These are phyloP conservation scores for Aspergillus fructus DNA, from an alignment of 2,329 filamentous ascomycete species.

Conservation along the genomic window DNA sequence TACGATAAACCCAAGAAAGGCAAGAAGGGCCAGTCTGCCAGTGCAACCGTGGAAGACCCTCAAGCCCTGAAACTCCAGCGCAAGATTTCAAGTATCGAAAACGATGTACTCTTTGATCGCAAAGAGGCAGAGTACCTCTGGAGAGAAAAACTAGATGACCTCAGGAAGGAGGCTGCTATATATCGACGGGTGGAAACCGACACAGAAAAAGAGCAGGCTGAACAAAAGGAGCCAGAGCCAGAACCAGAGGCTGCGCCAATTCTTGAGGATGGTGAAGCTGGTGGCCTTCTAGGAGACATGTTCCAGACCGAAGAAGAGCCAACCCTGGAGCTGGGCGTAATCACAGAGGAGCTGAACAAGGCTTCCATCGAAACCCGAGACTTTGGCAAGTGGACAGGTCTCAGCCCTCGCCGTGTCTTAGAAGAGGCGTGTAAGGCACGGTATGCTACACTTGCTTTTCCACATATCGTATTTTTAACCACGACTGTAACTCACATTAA, in stretches of 20 bases:
- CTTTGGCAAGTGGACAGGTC: slow-evolving; percentile 78
- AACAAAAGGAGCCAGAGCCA: slow-evolving; percentile 20
- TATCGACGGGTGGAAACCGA: slow-evolving; percentile 49
- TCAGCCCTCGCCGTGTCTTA: slow-evolving; percentile 72
- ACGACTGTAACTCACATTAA: background rate
- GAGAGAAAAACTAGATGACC: slow-evolving; percentile 57
- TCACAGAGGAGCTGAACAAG: slow-evolving; percentile 24
- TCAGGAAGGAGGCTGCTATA: slow-evolving; percentile 60
- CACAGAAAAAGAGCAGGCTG: slow-evolving; percentile 48
- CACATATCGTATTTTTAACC: background rate
- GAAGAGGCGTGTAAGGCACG: slow-evolving; percentile 86
- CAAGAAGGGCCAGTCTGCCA: slow-evolving; percentile 37
- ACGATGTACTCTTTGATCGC: slow-evolving; percentile 72
- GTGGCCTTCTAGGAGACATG: slow-evolving; percentile 57
- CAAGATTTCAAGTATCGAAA: slow-evolving; percentile 75
- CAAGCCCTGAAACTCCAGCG: slow-evolving; percentile 66
- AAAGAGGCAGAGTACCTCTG: slow-evolving; percentile 65
- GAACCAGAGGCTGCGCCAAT: slow-evolving; percentile 18
- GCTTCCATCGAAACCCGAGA: slow-evolving; percentile 63
- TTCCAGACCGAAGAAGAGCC: slow-evolving; percentile 49
- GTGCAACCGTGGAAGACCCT: slow-evolving; percentile 29
- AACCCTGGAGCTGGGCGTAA: slow-evolving; percentile 45
- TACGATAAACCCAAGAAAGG: slow-evolving; percentile 45
- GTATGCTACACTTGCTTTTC: slow-evolving; percentile 40
- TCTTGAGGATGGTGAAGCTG: slow-evolving; percentile 32